A percentile compares a stretch with the other conserved stretches of the same genome.
phyloP scores from a whole-genome alignment of 441 rosid genomes.

The Metrosideros polymorpha region DNA sequence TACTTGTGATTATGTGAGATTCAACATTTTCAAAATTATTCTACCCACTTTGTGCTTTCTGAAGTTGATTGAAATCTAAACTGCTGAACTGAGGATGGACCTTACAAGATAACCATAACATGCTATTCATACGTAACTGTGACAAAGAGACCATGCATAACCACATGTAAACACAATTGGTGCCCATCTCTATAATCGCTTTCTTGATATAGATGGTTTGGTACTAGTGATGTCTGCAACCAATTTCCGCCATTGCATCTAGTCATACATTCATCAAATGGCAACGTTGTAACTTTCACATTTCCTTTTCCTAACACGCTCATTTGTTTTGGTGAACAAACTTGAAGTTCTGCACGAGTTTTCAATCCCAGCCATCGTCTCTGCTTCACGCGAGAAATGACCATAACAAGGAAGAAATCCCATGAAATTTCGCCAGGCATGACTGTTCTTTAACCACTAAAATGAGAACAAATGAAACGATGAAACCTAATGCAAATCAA shows the following conservation, averaged over 20 bases:
- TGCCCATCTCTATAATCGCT: neutral
- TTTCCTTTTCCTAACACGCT: neutral
- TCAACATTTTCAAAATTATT: neutral
- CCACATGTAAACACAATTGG: neutral
- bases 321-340: neutral
- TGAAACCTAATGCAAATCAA: neutral
- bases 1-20: neutral
- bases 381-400: neutral
- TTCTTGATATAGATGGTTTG: neutral
- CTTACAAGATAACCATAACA: neutral
- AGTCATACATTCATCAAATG: neutral
- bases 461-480: neutral
- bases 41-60: neutral
- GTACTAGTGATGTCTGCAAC: neutral
- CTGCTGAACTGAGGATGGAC: neutral
- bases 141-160: neutral
- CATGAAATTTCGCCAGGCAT: neutral
- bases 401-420: neutral
- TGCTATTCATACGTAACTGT: neutral
- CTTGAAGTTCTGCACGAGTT: neutral
- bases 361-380: neutral
- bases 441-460: neutral
- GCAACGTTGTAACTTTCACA: neutral
- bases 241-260: neutral
- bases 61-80: neutral